A percentile compares a stretch with the other conserved stretches of the same genome.
These are phyloP conservation scores for Mycocentrospora acerina DNA, from an alignment of 2,329 filamentous ascomycete genomes.

Conservation along the genomic window DNA sequence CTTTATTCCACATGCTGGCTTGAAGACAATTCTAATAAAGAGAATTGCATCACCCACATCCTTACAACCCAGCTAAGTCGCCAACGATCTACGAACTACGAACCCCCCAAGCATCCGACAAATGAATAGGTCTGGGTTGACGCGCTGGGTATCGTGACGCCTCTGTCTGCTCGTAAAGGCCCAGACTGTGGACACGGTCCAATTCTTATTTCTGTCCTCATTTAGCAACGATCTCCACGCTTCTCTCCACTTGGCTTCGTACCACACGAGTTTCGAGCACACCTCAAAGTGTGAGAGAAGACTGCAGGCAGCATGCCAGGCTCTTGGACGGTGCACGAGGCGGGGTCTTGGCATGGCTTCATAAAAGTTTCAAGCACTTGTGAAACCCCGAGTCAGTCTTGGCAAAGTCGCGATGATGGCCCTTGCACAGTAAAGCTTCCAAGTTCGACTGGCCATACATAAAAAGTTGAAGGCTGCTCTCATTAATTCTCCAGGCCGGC, in stretches of 20 bases:
- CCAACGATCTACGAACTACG: neutral
- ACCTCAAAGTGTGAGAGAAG: conserved; percentile 31
- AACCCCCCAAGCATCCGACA: neutral
- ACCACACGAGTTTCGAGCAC: conserved; percentile 38
- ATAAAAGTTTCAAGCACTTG: conserved; percentile 42
- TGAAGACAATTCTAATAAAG: no score
- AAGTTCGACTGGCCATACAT: conserved; percentile 25
- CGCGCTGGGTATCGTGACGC: no score
- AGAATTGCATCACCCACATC: neutral
- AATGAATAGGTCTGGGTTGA: no score
- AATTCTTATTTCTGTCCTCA: conserved; percentile 13
- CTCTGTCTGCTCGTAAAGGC: conserved; percentile 12
- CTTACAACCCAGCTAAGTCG: neutral
- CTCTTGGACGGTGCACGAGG: conserved; percentile 29
- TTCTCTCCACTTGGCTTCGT: conserved; percentile 32
- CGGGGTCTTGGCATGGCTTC: conserved; percentile 39
- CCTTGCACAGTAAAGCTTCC: conserved; percentile 7
- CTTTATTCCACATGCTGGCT: no score
- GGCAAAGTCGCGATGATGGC: conserved; percentile 23
- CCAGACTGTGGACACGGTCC: conserved; percentile 18
- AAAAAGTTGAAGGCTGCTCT: conserved; percentile 27
- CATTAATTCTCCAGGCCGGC: conserved; percentile 39
- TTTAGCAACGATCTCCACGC: conserved; percentile 17
- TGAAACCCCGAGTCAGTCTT: conserved; percentile 36
- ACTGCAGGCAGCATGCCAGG: conserved; percentile 15